Evolutionary conservation across 768 basidiomycete species (phyloP), one percentile per base, ranked within the genome.

Genomic region (Sporobolomyces roseus): DNA sequence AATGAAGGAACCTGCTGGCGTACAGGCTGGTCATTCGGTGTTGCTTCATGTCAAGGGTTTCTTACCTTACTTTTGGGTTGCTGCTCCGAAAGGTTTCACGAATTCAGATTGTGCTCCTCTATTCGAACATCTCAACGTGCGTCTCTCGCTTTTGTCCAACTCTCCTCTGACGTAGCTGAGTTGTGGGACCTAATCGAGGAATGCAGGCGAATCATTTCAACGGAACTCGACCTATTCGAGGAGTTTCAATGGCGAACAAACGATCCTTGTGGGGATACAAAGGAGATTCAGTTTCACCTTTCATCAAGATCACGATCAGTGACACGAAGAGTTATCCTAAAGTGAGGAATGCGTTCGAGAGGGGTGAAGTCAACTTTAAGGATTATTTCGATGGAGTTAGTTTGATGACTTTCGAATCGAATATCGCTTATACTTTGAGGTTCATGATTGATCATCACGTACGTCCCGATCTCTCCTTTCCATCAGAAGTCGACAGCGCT

Each of bases 371-470:
- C 74, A 79, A 81, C 29, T 92, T 84, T 76, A 81, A 85, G 66
- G 85, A 82, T 66, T 88, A 85, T 64, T 73, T 78, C 14, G 80
- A 79, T 17, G 80, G 81, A 13, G 61, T 67, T 33, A 78, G 82
- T 32, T 80, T 86, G 21, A 65, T 85, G 33, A 97, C 94, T 0
- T 99, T 83, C 71, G 96, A 99, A 79, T 96, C 93, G 75, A 98
- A 98, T 76, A 90, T 99, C 62, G 86, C 85, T 0, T 99, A 91
- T 76, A 86, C 84, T 5, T 81, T 99, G 58, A 86, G 96, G 12
- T 98, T 97, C 79, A 99, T 99, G 96, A 94, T 99, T 69, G 96
- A 99, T 76, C 88, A 90, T 8, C 87, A 92, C 83, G 93, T 91
- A 27, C 27, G 78, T 71, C 1, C 38, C n/a, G 13, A 55, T 17